Percentiles rank a stretch among this genome's conserved stretches.
These are phyloP conservation scores for Juglanconis oblonga DNA, from an alignment of 2,329 filamentous ascomycete species.

Conservation along the genomic window DNA sequence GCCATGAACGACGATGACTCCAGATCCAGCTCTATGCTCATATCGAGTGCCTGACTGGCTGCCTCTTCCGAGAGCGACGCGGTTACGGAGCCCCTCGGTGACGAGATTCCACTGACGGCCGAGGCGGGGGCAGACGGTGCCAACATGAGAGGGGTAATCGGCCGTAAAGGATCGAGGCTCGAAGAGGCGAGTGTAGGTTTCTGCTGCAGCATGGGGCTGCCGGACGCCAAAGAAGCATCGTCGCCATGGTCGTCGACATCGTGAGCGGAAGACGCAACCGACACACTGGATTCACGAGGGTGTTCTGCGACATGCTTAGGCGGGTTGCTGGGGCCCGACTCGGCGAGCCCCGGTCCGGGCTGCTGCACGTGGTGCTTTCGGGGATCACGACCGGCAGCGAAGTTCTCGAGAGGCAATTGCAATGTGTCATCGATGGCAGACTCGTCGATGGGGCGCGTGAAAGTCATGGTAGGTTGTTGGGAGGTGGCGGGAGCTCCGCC, in stretches of 20 bases:
- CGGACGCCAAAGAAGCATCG: slow-evolving; percentile 17
- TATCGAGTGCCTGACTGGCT: slow-evolving; percentile 32
- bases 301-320: slow-evolving; percentile 8
- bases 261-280: background rate
- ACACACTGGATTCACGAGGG: slow-evolving; percentile 12
- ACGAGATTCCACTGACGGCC: slow-evolving; percentile 46
- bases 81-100: slow-evolving; percentile 49
- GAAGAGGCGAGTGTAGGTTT: slow-evolving; percentile 10
- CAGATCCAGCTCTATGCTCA: slow-evolving; percentile 37
- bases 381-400: slow-evolving; percentile 30
- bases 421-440: slow-evolving; percentile 41
- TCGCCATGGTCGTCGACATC: slow-evolving; percentile 10
- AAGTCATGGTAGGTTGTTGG: slow-evolving; percentile 38
- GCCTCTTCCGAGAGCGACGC: slow-evolving; percentile 46
- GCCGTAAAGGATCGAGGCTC: slow-evolving; percentile 32
- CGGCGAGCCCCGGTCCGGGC: background rate
- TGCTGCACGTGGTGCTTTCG: slow-evolving; percentile 28
- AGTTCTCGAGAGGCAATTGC: slow-evolving; percentile 26
- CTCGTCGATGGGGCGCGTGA: slow-evolving; percentile 51
- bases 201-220: slow-evolving; percentile 12
- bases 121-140: slow-evolving; percentile 39
- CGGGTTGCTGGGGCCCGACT: slow-evolving; percentile 6
- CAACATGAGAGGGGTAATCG: slow-evolving; percentile 44
- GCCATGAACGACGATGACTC: slow-evolving; percentile 42
- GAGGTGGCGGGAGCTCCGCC: slow-evolving; percentile 30